Percentiles rank a stretch among this genome's conserved stretches.
These are phyloP conservation scores for Gracilaria vermiculophylla DNA, from an alignment of 23 red algal species.

Conservation along the genomic window DNA sequence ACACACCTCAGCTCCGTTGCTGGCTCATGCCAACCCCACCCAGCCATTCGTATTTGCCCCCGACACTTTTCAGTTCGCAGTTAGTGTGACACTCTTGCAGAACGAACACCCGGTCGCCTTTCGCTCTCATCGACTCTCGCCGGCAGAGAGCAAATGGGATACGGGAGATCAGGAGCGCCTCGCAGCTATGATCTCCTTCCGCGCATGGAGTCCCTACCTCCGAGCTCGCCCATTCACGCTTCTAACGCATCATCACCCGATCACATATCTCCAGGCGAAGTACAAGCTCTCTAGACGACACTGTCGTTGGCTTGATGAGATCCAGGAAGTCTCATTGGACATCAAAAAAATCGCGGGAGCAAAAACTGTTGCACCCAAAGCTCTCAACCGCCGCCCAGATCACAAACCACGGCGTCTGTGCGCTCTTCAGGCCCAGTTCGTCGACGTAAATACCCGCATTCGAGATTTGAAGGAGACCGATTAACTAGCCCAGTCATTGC, in stretches of 20 bases:
- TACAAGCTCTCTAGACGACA: background rate
- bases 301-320: background rate
- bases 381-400: too few species aligned
- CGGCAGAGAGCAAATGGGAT: too few species aligned
- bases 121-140: too few species aligned
- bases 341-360: background rate
- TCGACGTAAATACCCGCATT: background rate
- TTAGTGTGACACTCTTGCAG: too few species aligned
- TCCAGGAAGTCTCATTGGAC: background rate
- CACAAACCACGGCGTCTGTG: background rate
- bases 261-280: slow-evolving; percentile 7
- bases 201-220: background rate
- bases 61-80: too few species aligned
- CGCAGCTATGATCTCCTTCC: background rate
- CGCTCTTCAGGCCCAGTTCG: too few species aligned
- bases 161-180: too few species aligned
- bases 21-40: too few species aligned
- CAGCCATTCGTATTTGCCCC: too few species aligned
- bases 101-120: too few species aligned
- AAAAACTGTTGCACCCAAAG: too few species aligned
- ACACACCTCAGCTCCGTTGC: too few species aligned
- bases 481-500: background rate
- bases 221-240: background rate
- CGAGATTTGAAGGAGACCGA: background rate
- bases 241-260: background rate